Evolutionary conservation across 2,329 filamentous ascomycete genomes (phyloP), one percentile per base, ranked within the genome.

Genomic region (Alternaria triticina): DNA sequence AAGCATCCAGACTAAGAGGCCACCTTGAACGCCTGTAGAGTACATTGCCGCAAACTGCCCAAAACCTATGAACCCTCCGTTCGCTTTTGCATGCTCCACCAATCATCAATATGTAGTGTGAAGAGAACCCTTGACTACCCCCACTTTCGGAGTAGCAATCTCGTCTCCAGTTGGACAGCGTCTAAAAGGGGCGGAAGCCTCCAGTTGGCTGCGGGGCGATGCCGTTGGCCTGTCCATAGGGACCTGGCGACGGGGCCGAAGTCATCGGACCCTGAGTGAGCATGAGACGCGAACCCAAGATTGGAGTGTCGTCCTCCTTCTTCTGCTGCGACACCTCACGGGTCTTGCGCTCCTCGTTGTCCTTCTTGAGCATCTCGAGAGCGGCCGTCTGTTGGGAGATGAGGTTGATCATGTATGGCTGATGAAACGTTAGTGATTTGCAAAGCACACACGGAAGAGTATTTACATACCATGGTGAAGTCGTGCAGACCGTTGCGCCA

Each of bases 321-420:
- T 93, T 95, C 84, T 95, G 89, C 70, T 96, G 92, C 68, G 89
- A 89, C 36, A 86, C 86, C 82, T 90, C 88, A 66, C 83, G 84
- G 17, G 84, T 82, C 81, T 97, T 97, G 76, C 94, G 91, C 78
- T 94, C 92, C 82, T 99, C 96, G 77, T 98, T 99, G 82, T 99
- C 96, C 66, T 93, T 92, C 86, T 96, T 97, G 65, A 99, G 87
- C 63, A 86, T 80, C 62, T 94, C 89, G 71, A 99, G 91, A 60
- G 96, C 91, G 70, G 91, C 89, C 43, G 93, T 94, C 83, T 98
- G 94, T 82, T 97, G 94, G 72, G 90, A 89, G 68, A 99, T 86
- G 85, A 96, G 91, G 85, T 98, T 99, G 88, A 99, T 98, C 93
- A 99, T 96, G 86, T 97, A 99, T 17, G 96, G 96, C 80, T 82